These are phyloP conservation scores for Phylloporus rhodoxanthus DNA, from an alignment of 768 basidiomycete species.

Conservation along the genomic window DNA sequence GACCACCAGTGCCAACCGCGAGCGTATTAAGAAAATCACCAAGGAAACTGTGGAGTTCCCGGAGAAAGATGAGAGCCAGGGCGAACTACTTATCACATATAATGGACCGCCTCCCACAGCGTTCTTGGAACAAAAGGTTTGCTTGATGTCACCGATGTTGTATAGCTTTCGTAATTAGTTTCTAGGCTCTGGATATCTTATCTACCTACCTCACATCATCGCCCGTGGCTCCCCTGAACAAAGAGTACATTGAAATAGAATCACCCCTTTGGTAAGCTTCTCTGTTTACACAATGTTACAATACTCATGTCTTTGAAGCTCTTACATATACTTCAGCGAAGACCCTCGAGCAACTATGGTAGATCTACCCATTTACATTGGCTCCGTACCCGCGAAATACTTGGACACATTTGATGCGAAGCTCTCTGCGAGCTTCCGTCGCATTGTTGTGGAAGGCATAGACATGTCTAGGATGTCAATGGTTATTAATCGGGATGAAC, in stretches of 20 bases:
- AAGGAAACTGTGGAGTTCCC: conserved; percentile 84
- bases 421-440: conserved; percentile 61
- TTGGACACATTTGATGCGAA: conserved; percentile 67
- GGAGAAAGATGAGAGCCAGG: conserved; percentile 93
- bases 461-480: conserved; percentile 88
- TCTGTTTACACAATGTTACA: not conserved
- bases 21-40: conserved; percentile 45
- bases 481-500: conserved; percentile 81
- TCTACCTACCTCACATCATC: conserved; percentile 87
- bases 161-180: conserved; percentile 2
- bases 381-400: conserved; percentile 77
- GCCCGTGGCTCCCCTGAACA: conserved; percentile 73
- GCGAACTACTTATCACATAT: conserved; percentile 75
- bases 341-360: conserved; percentile 66
- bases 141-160: conserved; percentile 1
- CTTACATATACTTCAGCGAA: conserved; percentile 81
- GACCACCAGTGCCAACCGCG: conserved; percentile 65
- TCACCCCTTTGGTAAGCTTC: conserved; percentile 72
- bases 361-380: conserved; percentile 71
- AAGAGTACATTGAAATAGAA: conserved; percentile 89
- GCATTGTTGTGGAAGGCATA: conserved; percentile 67
- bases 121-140: conserved; percentile 67
- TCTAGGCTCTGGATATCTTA: conserved; percentile 76
- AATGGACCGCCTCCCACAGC: conserved; percentile 70
- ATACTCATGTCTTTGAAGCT: conserved; percentile 39